Evolutionary conservation across 2,329 filamentous ascomycete genomes (phyloP), one percentile per base, ranked within the genome.

Genomic region (Fusarium brachygibbosum): DNA sequence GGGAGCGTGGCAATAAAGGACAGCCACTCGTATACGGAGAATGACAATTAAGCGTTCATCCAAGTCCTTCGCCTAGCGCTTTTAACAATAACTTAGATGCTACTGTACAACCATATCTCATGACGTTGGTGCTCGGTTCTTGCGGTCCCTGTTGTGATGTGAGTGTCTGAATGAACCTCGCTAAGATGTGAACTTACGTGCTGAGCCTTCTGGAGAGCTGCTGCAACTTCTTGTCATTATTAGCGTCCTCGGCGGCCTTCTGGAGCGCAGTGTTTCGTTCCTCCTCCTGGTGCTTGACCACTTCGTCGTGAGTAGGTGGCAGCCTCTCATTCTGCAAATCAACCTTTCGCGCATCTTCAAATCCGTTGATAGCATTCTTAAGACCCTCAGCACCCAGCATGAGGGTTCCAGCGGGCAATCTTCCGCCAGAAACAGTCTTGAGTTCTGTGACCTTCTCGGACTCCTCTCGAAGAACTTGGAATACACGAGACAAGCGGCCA

Each of bases 351-450:
- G 96, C 96, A 79, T 99, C 96, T 79, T 99, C 96, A 73, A 99
- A 99, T 74, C 89, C 97, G 81, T 89, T 95, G 75, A 99, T 99
- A 34, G 96, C 96, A 76, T 98, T 94, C 86, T 98, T 99, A 84
- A 98, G 98, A 62, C 96, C 96, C 82, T 99, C 96, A 1, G 96
- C 95, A 62, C 96, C 96, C 54, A 98, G 88, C 96, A 99, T 98
- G 66, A 99, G 90, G 8, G 96, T 99, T 60, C 96, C 96, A 9
- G 94, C 94, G 2, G 96, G 96, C 68, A 99, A 87, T 76, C 94
- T 90, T 63, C 96, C 96, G 71, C 96, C 96, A 66, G 94, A 91
- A 44, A 94, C 95, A 45, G 95, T 98, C 88, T 99, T 99, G 80
- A 99, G 89, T 81, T 99, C 96, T 38, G 95, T 98, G 58, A 99